Conservation (phyloP, 2,329 filamentous ascomycete species). For the Coniochaeta sp. region DNA sequence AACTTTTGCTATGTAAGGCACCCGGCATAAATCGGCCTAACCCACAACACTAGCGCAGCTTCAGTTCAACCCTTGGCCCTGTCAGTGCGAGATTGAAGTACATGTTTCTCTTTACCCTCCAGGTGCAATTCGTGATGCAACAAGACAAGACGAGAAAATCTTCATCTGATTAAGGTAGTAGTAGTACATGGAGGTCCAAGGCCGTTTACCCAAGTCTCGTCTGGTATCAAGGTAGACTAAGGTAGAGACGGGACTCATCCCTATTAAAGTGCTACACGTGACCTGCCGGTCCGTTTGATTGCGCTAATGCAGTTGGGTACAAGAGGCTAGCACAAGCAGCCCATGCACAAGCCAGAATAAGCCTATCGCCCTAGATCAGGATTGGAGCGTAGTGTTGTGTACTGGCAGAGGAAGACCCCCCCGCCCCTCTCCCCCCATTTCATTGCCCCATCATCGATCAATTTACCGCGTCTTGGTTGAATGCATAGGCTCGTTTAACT, state of each 20-base stretch:
- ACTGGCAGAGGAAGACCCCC: too few relatives aligned
- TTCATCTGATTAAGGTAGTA: too few relatives aligned
- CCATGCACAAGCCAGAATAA: neutral
- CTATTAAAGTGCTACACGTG: neutral
- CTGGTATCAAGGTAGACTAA: too few relatives aligned
- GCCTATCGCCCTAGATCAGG: neutral
- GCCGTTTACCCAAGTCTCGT: too few relatives aligned
- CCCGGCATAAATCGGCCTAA: neutral
- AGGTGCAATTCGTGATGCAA: neutral
- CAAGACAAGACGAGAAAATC: neutral
- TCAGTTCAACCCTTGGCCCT: neutral
- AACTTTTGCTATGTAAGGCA: neutral
- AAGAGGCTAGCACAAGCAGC: neutral
- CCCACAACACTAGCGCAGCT: neutral
- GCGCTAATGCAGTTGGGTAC: constrained; percentile 3
- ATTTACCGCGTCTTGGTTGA: constrained; percentile 2
- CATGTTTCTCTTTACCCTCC: neutral
- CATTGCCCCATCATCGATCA: neutral
- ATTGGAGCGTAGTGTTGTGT: neutral
- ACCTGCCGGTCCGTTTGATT: neutral
- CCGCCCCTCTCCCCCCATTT: too few relatives aligned
- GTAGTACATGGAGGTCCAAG: too few relatives aligned
- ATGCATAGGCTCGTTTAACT: neutral
- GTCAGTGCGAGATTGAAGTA: neutral
- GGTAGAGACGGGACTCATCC: too few relatives aligned